Evolutionary conservation across 306 rosid species (phyloP).

Genomic region (Quercus alba): DNA sequence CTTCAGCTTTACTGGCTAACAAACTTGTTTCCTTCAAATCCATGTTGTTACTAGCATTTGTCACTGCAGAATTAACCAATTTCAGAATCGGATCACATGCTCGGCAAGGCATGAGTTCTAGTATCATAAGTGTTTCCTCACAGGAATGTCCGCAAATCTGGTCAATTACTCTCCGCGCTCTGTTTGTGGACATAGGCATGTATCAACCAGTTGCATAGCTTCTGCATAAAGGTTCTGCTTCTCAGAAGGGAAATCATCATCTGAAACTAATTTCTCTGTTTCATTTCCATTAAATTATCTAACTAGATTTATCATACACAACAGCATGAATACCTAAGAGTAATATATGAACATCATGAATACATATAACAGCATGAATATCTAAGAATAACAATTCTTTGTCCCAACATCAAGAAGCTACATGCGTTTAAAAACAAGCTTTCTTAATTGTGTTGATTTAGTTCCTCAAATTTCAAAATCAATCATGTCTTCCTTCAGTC

Average conservation of each 20-base stretch:
- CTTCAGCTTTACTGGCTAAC: slow-evolving; percentile 44
- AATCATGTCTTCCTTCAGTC: too few species aligned
- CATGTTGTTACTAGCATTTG: slow-evolving; percentile 26
- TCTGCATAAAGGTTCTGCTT: slow-evolving; percentile 22
- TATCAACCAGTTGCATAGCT: slow-evolving; percentile 36
- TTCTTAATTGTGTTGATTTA: too few species aligned
- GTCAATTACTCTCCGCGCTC: slow-evolving; percentile 24
- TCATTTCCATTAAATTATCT: slow-evolving; percentile 10
- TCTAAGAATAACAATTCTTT: too few species aligned
- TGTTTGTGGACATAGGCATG: slow-evolving; percentile 43
- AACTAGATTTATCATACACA: neutral
- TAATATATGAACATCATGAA: neutral
- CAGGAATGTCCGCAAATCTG: neutral
- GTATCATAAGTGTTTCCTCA: neutral
- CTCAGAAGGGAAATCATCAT: neutral
- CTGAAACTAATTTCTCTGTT: neutral
- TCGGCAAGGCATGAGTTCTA: neutral
- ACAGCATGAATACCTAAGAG: neutral
- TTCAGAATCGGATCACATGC: neutral
- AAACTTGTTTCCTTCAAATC: slow-evolving; percentile 45
- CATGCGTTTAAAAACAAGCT: too few species aligned
- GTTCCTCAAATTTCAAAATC: too few species aligned
- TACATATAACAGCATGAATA: too few species aligned
- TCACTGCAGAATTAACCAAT: too few species aligned
- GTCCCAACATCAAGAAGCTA: too few species aligned